A percentile compares a stretch with the other conserved stretches of the same genome.
Evolutionary conservation across 495 filamentous ascomycete species (phyloP).

Genomic region (Cryomyces minteri): DNA sequence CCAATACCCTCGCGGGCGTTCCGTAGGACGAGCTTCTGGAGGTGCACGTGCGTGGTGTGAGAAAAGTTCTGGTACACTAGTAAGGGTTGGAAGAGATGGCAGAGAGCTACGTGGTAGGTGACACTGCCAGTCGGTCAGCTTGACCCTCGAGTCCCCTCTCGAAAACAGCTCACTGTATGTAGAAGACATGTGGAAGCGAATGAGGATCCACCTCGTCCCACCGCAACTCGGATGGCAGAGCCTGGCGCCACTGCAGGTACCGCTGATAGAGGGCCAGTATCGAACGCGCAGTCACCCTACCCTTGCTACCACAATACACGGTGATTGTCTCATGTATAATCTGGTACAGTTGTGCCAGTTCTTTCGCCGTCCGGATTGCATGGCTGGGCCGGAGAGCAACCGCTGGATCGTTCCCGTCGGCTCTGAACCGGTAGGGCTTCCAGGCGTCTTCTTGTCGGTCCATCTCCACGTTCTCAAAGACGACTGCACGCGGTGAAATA

Average conservation of each 20-base stretch:
- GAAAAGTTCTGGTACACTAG: not conserved
- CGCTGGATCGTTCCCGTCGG: not conserved
- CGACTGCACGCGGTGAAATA: slow-evolving; percentile 1
- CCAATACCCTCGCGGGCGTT: not conserved
- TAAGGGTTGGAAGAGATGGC: slow-evolving; percentile 6
- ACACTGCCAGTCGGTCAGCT: slow-evolving; percentile 2
- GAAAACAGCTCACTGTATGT: slow-evolving; percentile 14
- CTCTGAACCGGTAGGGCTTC: slow-evolving; percentile 1
- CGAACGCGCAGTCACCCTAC: slow-evolving; percentile 10
- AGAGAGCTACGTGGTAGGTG: slow-evolving; percentile 5
- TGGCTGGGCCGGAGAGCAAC: not conserved
- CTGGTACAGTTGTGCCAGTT: slow-evolving; percentile 16
- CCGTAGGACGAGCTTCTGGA: not conserved
- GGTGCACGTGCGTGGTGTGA: not conserved
- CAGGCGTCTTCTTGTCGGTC: not conserved
- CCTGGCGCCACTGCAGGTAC: slow-evolving; percentile 16
- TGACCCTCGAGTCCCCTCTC: not conserved
- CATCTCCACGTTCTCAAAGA: slow-evolving; percentile 4
- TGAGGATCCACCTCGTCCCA: slow-evolving; percentile 13
- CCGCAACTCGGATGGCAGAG: slow-evolving; percentile 13
- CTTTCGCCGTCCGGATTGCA: slow-evolving; percentile 4
- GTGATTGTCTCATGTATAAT: slow-evolving; percentile 18
- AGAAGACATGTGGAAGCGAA: slow-evolving; percentile 20
- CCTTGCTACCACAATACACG: slow-evolving; percentile 16
- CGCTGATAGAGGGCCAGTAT: slow-evolving; percentile 14